Percentiles rank a stretch among this genome's conserved stretches.
Conservation (phyloP, 306 rosid genomes). For the Cyamopsis tetragonoloba region DNA sequence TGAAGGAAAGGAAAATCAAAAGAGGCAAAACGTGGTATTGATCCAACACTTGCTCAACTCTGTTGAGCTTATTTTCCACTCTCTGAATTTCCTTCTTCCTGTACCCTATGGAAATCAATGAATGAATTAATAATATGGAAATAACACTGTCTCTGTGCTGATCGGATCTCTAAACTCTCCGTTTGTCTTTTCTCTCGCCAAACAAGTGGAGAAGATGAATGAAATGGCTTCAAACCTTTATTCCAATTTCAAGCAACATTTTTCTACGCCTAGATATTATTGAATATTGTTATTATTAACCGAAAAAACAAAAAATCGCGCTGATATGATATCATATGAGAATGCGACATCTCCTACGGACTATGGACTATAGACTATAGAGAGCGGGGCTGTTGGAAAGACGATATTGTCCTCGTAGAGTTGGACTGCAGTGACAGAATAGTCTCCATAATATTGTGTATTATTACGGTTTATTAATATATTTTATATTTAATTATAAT, state of each 20-base stretch:
- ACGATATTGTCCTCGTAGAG: conserved; percentile 27
- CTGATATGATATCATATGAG: not conserved
- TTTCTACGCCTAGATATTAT: not conserved
- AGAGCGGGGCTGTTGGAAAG: conserved; percentile 8
- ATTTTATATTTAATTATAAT: no score
- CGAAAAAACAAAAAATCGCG: not conserved
- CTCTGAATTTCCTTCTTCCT: conserved; percentile 11
- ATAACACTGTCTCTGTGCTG: not conserved
- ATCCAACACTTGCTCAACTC: not conserved
- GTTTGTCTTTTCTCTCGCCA: conserved; percentile 21
- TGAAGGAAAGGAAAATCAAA: not conserved
- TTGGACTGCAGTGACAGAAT: not conserved
- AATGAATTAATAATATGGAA: not conserved
- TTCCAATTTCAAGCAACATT: conserved; percentile 30
- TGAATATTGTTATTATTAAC: not conserved
- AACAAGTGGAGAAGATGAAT: not conserved
- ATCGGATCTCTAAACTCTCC: conserved; percentile 31
- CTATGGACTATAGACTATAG: no score
- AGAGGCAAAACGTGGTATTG: not conserved
- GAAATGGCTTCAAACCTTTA: no score
- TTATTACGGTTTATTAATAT: no score
- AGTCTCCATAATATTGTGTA: no score
- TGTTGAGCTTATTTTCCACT: conserved; percentile 7
- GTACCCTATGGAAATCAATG: not conserved
- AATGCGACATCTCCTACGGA: not conserved